Conservation (phyloP, 1,284 basidiomycete species). For the Heliocybe sulcata region DNA sequence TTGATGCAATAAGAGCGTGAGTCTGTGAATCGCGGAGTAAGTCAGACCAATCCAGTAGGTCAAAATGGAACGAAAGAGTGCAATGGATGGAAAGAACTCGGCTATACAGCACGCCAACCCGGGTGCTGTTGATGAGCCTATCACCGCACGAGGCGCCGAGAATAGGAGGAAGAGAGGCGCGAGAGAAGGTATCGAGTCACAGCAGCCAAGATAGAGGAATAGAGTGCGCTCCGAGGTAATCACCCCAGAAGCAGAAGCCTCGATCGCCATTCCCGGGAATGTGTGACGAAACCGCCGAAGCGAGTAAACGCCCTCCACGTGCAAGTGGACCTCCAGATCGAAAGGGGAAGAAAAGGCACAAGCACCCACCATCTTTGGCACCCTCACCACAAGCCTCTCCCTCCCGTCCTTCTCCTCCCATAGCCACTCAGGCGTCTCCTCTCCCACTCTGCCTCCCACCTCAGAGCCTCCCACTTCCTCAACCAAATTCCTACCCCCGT, state of each 20-base stretch:
- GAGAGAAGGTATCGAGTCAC: background rate
- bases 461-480: constrained; percentile 33
- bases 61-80: constrained; percentile 30
- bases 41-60: constrained; percentile 1
- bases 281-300: background rate
- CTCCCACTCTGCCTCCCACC: background rate
- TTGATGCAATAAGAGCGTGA: constrained; percentile 29
- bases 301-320: background rate
- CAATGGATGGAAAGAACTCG: constrained; percentile 36
- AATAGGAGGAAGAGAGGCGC: background rate
- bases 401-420: background rate
- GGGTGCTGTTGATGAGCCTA: constrained; percentile 14
- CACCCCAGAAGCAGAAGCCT: background rate
- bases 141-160: constrained; percentile 1
- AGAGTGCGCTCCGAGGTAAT: background rate
- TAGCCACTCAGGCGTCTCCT: background rate
- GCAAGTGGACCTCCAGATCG: too few relatives aligned
- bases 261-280: background rate
- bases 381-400: background rate
- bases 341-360: background rate
- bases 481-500: constrained; percentile 29
- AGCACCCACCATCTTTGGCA: background rate
- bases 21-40: constrained; percentile 28
- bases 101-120: constrained; percentile 43
- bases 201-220: background rate